Base-by-base conservation (phyloP, 2,329 filamentous ascomycete genomes). In the Huntiella moniliformis region DNA sequence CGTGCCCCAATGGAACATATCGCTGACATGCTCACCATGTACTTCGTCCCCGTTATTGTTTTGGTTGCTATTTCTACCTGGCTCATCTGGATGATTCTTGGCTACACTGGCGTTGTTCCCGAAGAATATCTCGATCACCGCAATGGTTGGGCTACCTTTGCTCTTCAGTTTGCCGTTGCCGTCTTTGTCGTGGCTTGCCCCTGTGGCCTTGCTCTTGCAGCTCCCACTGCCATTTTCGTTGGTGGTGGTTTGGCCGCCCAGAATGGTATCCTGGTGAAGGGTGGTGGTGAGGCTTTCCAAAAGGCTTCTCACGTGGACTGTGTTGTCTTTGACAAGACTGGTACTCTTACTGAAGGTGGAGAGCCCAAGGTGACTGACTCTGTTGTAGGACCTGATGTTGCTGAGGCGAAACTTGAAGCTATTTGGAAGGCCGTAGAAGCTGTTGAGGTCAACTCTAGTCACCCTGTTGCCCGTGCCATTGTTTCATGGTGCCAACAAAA, bases 161-260 rank as follows among this genome's bases (percentile, higher is more conserved):
- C 81, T 2, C 68, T 91, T 38, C 77, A 83, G 51, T 91, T 88
- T 54, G 81, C 84, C 12, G 88, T 92, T 54, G 74, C 84, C 5
- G 83, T 91, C 10, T 91, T 92, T 53, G 82, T 92, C 32, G 79
- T 92, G 22, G 83, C 84, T 2, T 92, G 84, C 56, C 84, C 84
- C 1, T 92, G 84, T 55, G 84, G 84, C 2, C 69, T 92, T 11
- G 84, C 79, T 1, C 73, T 92, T 5, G 84, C 84, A n/a, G 83
- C 83, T 0, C 84, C 84, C 1, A 92, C 84, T 0, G 84, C 84
- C 45, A 73, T 92, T 32, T 88, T 88, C 52, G 83, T 91, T 7
- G 84, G 82, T 2, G 78, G 81, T 33, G 83, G 83, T 1, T 64
- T 91, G 13, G 84, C 84, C 2, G 84, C 84, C 5, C 78, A 80